Evolutionary conservation across 2,329 filamentous ascomycete species (phyloP), one percentile per base, ranked within the genome.

Genomic region (Zalaria sp.): DNA sequence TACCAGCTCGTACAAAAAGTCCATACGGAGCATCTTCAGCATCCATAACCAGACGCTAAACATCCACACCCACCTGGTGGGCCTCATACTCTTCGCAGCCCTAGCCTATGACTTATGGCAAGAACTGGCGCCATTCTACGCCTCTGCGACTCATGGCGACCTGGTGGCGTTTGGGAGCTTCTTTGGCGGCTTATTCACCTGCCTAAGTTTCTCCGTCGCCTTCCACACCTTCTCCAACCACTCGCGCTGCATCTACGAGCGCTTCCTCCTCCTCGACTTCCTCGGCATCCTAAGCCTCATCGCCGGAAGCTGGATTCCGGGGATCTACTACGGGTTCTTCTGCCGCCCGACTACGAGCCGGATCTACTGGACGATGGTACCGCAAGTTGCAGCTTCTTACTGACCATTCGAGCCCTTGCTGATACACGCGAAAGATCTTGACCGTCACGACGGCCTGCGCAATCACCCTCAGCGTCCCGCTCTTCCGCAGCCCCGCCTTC

Each of bases 181-280:
- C 49, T 64, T 64, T 35, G 40, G 52, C 3, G 61, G 62, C 5
- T 60, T 61, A 3, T 47, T 57, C 2, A 51, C 52, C 6, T 65
- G 62, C 43, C 43, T 65, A 28, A 56, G 57, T 1, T 58, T 64
- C 54, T 62, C 58, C 43, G 59, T 83, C 4, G 81, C 78, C 4
- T 95, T 77, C 57, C 88, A 95, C 57, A 72, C 81, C 2, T 71
- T 93, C 37, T 75, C 71, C 26, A 93, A 93, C 50, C 88, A 95
- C 60, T 88, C 81, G 27, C 75, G 75, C 34, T 60, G 62, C 3
- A 82, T 93, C 8, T 77, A 81, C 2, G 77, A 73, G 43, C 82
- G 83, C 68, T 86, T 85, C 8, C 93, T 94, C 58, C 85, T 91
- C 60, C 66, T 94, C 39, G 88, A 95, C 58, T 93, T 94, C 58